Evolutionary conservation across 345 rosid species (phyloP).

Genomic region (Syzygium jambos): DNA sequence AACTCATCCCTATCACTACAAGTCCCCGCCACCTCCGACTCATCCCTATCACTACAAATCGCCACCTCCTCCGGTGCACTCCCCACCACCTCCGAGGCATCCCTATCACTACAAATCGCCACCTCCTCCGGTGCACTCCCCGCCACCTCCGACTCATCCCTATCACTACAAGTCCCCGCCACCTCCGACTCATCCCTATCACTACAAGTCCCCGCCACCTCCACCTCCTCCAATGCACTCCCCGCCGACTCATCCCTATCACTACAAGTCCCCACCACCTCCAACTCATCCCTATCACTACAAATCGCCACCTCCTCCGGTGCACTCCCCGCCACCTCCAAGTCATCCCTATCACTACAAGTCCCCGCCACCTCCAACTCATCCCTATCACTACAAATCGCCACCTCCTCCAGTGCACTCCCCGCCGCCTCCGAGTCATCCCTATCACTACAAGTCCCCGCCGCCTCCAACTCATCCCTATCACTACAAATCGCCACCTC

Average conservation of each 20-base stretch:
- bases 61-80: accelerated
- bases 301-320: neutral
- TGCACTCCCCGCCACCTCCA: neutral
- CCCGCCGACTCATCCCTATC: slow-evolving; percentile 2
- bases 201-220: slow-evolving; percentile 12
- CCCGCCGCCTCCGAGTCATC: slow-evolving; percentile 12
- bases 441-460: slow-evolving; percentile 9
- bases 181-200: neutral
- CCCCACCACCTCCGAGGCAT: neutral
- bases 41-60: neutral
- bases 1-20: too few species aligned
- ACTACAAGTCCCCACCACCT: neutral
- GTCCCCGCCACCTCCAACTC: slow-evolving; percentile 20
- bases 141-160: slow-evolving; percentile 5
- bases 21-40: accelerated
- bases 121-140: slow-evolving; percentile 18
- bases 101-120: neutral
- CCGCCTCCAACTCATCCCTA: slow-evolving; percentile 17
- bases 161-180: slow-evolving; percentile 7
- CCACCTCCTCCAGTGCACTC: slow-evolving; percentile 23
- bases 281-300: too few species aligned
- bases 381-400: neutral
- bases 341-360: too few species aligned
- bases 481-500: neutral
- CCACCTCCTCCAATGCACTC: neutral